Conservation (phyloP, 805 yeast genomes). For the Metschnikowia henanensis region DNA sequence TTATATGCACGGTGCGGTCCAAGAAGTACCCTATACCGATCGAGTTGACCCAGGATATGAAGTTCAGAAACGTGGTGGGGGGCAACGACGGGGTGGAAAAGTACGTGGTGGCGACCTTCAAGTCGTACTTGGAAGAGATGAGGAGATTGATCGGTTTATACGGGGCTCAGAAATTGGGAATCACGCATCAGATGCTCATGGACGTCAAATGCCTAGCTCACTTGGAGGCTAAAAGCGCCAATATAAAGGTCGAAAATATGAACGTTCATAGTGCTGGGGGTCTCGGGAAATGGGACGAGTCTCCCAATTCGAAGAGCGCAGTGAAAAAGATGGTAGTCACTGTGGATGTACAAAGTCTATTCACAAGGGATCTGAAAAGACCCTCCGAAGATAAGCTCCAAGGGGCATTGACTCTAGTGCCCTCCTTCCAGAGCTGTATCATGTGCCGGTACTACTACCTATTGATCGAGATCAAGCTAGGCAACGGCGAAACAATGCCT, state of each 20-base stretch:
- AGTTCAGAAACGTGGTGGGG: conserved; percentile 14
- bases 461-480: conserved; percentile 19
- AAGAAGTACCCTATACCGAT: conserved; percentile 27
- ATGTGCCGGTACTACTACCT: conserved; percentile 28
- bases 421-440: conserved; percentile 30
- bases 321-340: conserved; percentile 8
- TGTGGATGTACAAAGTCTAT: conserved; percentile 16
- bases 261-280: conserved; percentile 12
- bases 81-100: conserved; percentile 22
- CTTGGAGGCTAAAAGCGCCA: conserved; percentile 22
- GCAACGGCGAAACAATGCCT: conserved; percentile 20
- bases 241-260: conserved; percentile 19
- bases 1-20: conserved; percentile 25
- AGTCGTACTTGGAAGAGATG: conserved; percentile 20
- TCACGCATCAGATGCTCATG: conserved; percentile 23
- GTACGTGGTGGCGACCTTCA: conserved; percentile 23
- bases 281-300: conserved; percentile 13
- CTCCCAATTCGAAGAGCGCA: not conserved
- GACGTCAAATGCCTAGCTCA: conserved; percentile 28
- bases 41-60: conserved; percentile 17
- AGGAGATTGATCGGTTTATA: conserved; percentile 16
- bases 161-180: conserved; percentile 20
- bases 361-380: conserved; percentile 11
- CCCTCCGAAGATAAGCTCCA: conserved; percentile 15
- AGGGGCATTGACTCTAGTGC: conserved; percentile 24